These are phyloP conservation scores for Diplodia mutila DNA, from an alignment of 2,329 filamentous ascomycete genomes.

Conservation along the genomic window DNA sequence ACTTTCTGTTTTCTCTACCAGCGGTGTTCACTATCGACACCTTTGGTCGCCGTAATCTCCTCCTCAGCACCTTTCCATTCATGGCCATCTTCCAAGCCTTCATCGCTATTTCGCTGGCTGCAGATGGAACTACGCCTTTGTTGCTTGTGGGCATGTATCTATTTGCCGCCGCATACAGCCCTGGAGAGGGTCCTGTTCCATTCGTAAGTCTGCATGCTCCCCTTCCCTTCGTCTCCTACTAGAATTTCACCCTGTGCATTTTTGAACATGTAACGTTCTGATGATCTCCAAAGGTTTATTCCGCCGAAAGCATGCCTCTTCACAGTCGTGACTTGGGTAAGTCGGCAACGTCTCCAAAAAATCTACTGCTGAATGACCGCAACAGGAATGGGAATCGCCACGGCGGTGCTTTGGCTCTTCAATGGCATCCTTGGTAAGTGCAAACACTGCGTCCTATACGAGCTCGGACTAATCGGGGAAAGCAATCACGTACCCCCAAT, in stretches of 20 bases:
- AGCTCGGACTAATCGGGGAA: conserved; percentile 30
- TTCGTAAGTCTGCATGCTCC: conserved; percentile 30
- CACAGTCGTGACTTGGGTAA: conserved; percentile 46
- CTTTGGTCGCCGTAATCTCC: conserved; percentile 45
- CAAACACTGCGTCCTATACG: conserved; percentile 33
- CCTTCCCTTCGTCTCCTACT: too few relatives aligned
- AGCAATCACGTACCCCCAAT: conserved; percentile 50
- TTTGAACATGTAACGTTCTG: neutral
- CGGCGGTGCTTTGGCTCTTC: conserved; percentile 61
- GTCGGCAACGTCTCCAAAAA: neutral
- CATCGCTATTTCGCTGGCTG: conserved; percentile 47
- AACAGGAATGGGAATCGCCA: conserved; percentile 47
- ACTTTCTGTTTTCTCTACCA: conserved; percentile 51
- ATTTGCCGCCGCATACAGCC: conserved; percentile 57
- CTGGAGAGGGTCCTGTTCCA: conserved; percentile 48
- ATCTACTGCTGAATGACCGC: neutral
- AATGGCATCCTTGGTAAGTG: conserved; percentile 55
- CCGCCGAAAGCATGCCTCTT: conserved; percentile 50
- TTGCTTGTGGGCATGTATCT: conserved; percentile 48
- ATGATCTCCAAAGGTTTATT: conserved; percentile 35
- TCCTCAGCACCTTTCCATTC: conserved; percentile 51
- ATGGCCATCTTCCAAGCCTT: conserved; percentile 56
- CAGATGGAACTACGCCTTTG: conserved; percentile 29
- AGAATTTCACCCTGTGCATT: too few relatives aligned
- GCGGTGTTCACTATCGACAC: conserved; percentile 51